Conservation (phyloP, 257 asterid species). For the Knoxia roxburghii region DNA sequence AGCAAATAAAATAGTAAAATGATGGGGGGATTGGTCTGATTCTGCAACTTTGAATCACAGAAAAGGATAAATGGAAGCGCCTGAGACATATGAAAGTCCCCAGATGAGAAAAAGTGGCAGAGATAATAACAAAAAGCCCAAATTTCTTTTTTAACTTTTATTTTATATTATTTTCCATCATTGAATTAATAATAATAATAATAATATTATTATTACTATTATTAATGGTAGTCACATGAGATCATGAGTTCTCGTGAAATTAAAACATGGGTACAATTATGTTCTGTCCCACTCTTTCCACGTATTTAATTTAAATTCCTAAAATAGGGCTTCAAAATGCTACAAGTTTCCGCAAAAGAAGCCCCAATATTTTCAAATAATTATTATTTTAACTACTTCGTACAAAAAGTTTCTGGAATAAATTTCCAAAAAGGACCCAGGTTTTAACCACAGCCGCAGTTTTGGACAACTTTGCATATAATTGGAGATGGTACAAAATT, state of each 20-base stretch:
- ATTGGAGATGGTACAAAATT: not conserved
- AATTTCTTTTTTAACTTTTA: not conserved
- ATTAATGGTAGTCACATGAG: constrained; percentile 41
- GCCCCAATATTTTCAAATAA: not conserved
- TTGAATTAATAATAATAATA: constrained; percentile 21
- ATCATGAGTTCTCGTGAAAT: constrained; percentile 25
- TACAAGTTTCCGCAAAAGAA: not conserved
- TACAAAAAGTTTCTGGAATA: not conserved
- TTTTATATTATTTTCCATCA: constrained; percentile 17
- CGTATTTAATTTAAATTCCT: constrained; percentile 5
- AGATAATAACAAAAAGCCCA: constrained; percentile 22
- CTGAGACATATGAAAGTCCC: constrained; percentile 17
- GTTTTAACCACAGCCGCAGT: constrained; percentile 5
- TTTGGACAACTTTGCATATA: not conserved
- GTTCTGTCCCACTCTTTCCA: constrained; percentile 24
- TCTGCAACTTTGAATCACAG: constrained; percentile 9
- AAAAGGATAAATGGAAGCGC: constrained; percentile 7
- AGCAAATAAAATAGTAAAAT: not conserved
- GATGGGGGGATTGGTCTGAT: constrained; percentile 18
- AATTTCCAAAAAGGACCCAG: too few species aligned
- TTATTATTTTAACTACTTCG: too few species aligned
- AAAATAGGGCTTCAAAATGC: not conserved
- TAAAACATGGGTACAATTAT: constrained; percentile 34
- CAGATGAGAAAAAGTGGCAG: constrained; percentile 2
- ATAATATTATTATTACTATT: too few species aligned